phyloP scores from a whole-genome alignment of 1,284 basidiomycete species.

The Leccinum fallax region DNA sequence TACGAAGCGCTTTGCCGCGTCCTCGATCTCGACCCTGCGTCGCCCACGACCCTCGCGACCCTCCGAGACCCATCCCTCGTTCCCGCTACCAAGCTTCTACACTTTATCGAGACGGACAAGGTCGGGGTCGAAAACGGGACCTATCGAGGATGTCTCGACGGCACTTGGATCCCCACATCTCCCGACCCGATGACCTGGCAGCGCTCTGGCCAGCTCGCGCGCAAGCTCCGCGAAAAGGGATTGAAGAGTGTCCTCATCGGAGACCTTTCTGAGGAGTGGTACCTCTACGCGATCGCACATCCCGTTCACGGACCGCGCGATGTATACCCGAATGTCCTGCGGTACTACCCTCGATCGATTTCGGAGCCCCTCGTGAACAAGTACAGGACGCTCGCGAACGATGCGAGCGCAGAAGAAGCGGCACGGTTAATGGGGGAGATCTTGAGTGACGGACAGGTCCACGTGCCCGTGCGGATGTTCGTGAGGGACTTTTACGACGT shows the following conservation, averaged over 20 bases:
- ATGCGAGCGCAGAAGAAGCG: slow-evolving; percentile 45
- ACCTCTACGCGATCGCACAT: slow-evolving; percentile 71
- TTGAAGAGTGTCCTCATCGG: slow-evolving; percentile 64
- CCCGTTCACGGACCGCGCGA: slow-evolving; percentile 51
- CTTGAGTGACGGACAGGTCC: slow-evolving; percentile 67
- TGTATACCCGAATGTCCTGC: slow-evolving; percentile 55
- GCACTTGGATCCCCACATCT: slow-evolving; percentile 12
- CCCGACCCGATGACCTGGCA: slow-evolving; percentile 71
- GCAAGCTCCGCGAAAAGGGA: slow-evolving; percentile 56
- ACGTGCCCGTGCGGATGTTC: slow-evolving; percentile 67
- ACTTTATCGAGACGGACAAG: slow-evolving; percentile 56
- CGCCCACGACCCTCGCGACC: slow-evolving; percentile 47
- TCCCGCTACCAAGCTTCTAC: slow-evolving; percentile 52
- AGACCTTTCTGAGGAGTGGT: slow-evolving; percentile 77
- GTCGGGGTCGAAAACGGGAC: slow-evolving; percentile 57
- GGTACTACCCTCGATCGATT: slow-evolving; percentile 59
- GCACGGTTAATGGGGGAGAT: slow-evolving; percentile 52
- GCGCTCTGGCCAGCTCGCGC: slow-evolving; percentile 58
- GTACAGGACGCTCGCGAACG: slow-evolving; percentile 44
- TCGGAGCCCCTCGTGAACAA: slow-evolving; percentile 48
- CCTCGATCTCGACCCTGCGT: slow-evolving; percentile 55
- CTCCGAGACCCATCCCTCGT: slow-evolving; percentile 53
- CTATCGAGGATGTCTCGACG: slow-evolving; percentile 63
- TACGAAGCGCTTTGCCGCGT: slow-evolving; percentile 60
- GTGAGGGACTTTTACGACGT: slow-evolving; percentile 55